These are phyloP conservation scores for Lagenidium giganteum DNA, from an alignment of 352 stramenopile species.

Conservation along the genomic window DNA sequence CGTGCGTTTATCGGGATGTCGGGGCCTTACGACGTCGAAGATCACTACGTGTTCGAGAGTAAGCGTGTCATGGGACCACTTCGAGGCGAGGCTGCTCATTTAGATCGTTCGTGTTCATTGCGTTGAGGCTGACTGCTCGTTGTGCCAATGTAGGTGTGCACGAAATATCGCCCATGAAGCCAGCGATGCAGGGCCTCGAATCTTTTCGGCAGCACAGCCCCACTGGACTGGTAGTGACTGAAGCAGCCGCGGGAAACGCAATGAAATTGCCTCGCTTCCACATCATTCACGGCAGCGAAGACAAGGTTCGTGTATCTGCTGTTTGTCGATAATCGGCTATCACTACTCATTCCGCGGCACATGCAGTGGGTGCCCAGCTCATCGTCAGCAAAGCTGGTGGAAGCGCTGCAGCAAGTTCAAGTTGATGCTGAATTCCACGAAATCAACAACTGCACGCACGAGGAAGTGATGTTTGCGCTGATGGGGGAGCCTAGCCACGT, in stretches of 20 bases:
- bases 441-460: constrained; percentile 37
- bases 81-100: no score
- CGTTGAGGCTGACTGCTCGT: no score
- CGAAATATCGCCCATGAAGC: constrained; percentile 62
- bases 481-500: no score
- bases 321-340: no score
- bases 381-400: not conserved
- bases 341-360: no score
- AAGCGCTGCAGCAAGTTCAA: constrained; percentile 24
- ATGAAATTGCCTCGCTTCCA: constrained; percentile 22
- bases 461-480: constrained; percentile 44
- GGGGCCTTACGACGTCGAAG: constrained; percentile 50
- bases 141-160: constrained; percentile 38
- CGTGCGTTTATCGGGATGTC: constrained; percentile 42
- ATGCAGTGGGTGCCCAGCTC: constrained; percentile 20
- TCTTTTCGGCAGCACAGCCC: constrained; percentile 28
- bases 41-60: constrained; percentile 61
- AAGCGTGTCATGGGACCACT: constrained; percentile 34
- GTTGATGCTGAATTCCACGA: constrained; percentile 25
- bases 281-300: constrained; percentile 41
- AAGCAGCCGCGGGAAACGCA: not conserved
- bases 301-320: constrained; percentile 55
- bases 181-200: constrained; percentile 40
- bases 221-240: constrained; percentile 2
- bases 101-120: not conserved